Conservation (phyloP, 805 yeast genomes). For the Suhomyces vadensis region DNA sequence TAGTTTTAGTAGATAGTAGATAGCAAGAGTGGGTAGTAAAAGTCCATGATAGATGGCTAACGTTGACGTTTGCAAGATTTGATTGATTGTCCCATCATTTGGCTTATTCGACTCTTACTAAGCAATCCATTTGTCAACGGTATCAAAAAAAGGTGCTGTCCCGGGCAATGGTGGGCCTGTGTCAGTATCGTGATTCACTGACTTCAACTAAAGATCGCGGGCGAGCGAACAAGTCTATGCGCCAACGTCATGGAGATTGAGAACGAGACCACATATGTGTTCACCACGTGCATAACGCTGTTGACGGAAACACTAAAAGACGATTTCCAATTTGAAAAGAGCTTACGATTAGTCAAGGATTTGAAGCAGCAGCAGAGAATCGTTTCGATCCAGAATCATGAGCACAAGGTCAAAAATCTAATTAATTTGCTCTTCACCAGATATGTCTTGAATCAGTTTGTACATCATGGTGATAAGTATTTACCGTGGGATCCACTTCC, state of each 20-base stretch:
- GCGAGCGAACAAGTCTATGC: no score
- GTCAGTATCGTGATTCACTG: no score
- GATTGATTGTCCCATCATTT: no score
- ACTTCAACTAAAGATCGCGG: no score
- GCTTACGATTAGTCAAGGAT: constrained; percentile 45
- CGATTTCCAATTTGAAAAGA: constrained; percentile 49
- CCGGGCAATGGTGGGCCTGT: no score
- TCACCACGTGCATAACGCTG: constrained; percentile 16
- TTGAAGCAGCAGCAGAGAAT: constrained; percentile 44
- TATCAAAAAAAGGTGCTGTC: no score
- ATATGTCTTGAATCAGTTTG: constrained; percentile 38
- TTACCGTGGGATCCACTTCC: constrained; percentile 24
- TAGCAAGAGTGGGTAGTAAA: no score
- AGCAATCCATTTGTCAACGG: no score
- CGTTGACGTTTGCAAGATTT: no score
- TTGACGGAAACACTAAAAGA: constrained; percentile 14
- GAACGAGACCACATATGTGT: constrained; percentile 7
- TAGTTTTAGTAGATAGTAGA: no score
- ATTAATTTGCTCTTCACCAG: constrained; percentile 48
- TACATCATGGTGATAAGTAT: constrained; percentile 15
- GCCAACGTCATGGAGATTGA: not conserved
- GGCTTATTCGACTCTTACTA: no score
- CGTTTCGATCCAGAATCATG: constrained; percentile 35
- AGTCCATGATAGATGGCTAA: no score
- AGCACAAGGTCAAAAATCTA: constrained; percentile 40